Conservation (phyloP, 768 basidiomycete species). For the Tylopilus intermedius region DNA sequence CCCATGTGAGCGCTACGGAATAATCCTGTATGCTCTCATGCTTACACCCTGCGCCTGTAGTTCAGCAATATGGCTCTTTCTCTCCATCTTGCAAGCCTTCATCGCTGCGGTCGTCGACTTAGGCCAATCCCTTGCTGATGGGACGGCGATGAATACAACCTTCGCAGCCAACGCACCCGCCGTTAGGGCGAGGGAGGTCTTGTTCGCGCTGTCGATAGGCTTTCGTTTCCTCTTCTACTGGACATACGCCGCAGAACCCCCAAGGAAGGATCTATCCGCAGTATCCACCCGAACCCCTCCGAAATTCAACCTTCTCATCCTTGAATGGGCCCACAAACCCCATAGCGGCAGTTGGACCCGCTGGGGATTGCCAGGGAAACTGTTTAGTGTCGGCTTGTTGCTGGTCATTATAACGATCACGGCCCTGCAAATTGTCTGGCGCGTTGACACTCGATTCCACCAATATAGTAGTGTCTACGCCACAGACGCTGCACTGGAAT, state of each 20-base stretch:
- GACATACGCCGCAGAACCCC: slow-evolving; percentile 56
- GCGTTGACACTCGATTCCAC: slow-evolving; percentile 37
- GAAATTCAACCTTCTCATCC: slow-evolving; percentile 12
- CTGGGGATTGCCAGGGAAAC: slow-evolving; percentile 53
- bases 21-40: not conserved
- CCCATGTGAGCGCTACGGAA: slow-evolving; percentile 39
- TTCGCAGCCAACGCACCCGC: slow-evolving; percentile 28
- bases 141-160: slow-evolving; percentile 24
- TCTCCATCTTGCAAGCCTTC: slow-evolving; percentile 57
- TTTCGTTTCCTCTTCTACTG: slow-evolving; percentile 65
- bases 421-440: slow-evolving; percentile 61
- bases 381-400: slow-evolving; percentile 51
- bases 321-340: slow-evolving; percentile 15
- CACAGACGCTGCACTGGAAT: slow-evolving; percentile 52
- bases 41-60: slow-evolving; percentile 27
- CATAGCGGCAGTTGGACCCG: slow-evolving; percentile 64
- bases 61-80: slow-evolving; percentile 47
- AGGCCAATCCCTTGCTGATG: slow-evolving; percentile 44
- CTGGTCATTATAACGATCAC: slow-evolving; percentile 42
- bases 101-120: slow-evolving; percentile 61
- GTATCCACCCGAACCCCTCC: slow-evolving; percentile 13
- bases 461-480: slow-evolving; percentile 49
- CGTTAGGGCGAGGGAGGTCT: slow-evolving; percentile 52
- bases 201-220: slow-evolving; percentile 52
- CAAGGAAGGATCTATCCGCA: slow-evolving; percentile 34